These are phyloP conservation scores for Kwoniella europaea DNA, from an alignment of 768 basidiomycete genomes.

Conservation along the genomic window DNA sequence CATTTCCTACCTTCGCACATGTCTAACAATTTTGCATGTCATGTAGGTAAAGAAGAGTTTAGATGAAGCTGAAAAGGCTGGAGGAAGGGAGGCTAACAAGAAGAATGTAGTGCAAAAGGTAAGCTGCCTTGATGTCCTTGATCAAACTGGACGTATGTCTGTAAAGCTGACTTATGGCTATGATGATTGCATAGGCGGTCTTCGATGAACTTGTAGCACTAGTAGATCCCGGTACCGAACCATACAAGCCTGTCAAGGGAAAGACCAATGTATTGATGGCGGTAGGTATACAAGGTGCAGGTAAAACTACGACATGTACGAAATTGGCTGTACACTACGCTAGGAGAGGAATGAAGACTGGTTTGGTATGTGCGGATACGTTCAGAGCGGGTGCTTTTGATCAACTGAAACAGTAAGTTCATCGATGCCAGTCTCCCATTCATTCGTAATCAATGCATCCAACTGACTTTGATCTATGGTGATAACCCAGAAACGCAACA, in stretches of 20 bases:
- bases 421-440: neutral
- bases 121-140: slow-evolving; percentile 22
- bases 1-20: too few relatives aligned
- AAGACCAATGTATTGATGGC: slow-evolving; percentile 95
- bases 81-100: slow-evolving; percentile 73
- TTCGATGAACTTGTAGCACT: slow-evolving; percentile 94
- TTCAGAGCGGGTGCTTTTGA: slow-evolving; percentile 99
- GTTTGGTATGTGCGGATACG: slow-evolving; percentile 97
- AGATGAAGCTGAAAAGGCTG: slow-evolving; percentile 72
- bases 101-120: slow-evolving; percentile 93
- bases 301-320: slow-evolving; percentile 99
- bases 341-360: slow-evolving; percentile 93
- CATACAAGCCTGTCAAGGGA: slow-evolving; percentile 95
- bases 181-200: slow-evolving; percentile 68
- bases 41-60: slow-evolving; percentile 51
- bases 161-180: neutral
- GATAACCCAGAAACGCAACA: slow-evolving; percentile 70
- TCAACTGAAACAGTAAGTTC: slow-evolving; percentile 79
- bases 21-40: too few relatives aligned
- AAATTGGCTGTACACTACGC: slow-evolving; percentile 95
- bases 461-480: neutral
- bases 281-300: slow-evolving; percentile 94
- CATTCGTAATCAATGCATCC: neutral
- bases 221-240: slow-evolving; percentile 93
- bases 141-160: too few relatives aligned